Percentiles rank a stretch among this genome's conserved stretches.
These are phyloP conservation scores for Sclerotinia nivalis DNA, from an alignment of 2,329 filamentous ascomycete species.

Conservation along the genomic window DNA sequence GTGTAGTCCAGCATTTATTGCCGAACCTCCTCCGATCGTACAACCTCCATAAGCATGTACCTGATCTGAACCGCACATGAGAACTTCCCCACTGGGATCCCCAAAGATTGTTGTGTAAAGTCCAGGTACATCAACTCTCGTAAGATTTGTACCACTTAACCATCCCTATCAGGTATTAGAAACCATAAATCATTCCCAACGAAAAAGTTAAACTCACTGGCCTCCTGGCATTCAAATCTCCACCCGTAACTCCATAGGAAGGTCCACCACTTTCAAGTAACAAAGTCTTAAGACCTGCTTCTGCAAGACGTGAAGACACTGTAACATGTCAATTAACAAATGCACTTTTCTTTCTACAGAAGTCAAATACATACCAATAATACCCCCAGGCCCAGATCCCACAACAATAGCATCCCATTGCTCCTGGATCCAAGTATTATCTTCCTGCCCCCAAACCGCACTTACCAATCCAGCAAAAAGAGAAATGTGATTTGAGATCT, in stretches of 20 bases:
- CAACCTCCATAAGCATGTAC: constrained; percentile 51
- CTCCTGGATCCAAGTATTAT: constrained; percentile 34
- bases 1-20: constrained; percentile 56
- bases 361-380: constrained; percentile 42
- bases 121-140: constrained; percentile 55
- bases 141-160: constrained; percentile 50
- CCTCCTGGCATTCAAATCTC: constrained; percentile 43
- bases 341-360: not conserved
- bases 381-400: constrained; percentile 52
- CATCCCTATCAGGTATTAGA: constrained; percentile 38
- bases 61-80: constrained; percentile 46
- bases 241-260: constrained; percentile 52
- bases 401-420: constrained; percentile 46
- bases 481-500: constrained; percentile 1
- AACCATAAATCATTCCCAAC: not conserved
- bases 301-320: constrained; percentile 50
- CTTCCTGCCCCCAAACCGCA: constrained; percentile 1
- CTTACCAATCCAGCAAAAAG: constrained; percentile 4
- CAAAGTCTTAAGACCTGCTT: constrained; percentile 53
- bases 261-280: constrained; percentile 53
- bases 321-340: not conserved
- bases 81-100: constrained; percentile 39
- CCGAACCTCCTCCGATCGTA: constrained; percentile 53
- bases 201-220: constrained; percentile 37
- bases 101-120: constrained; percentile 53